Base-by-base conservation (phyloP, 176 grass and related monocot genomes). In the Oryza punctata region DNA sequence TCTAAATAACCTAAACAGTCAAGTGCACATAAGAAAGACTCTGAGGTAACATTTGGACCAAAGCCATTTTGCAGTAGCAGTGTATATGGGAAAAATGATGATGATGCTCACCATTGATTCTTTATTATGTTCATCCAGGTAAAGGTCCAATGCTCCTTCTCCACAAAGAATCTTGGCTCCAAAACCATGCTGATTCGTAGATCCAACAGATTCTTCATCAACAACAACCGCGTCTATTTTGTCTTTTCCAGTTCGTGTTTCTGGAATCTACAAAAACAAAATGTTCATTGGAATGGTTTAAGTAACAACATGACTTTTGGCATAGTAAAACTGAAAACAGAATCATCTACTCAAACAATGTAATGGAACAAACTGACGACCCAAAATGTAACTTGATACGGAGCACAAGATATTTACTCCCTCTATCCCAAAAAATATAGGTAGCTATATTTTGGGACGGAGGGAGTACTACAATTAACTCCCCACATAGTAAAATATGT, bases 221-320 rank as follows among this genome's bases (percentile, higher is more conserved):
- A 90, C 91, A 38, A 90, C 85, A 60, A 94, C 91, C 38, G 88
- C 88, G 9, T 90, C 88, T 83, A 94, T 94, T 88, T 86, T 93
- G 47, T 94, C 85, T 81, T 90, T 86, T 23, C 78, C 85, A 5
- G 79, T 83, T 69, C 70, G 25, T 78, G 38, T 88, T 77, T 90
- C 88, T 63, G 91, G 91, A 63, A 90, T 90, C 85, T 94, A 77
- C 6, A 67, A 65, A 29, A 82, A 46, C 5, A 69, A 14, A 5
- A 54, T 52, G 28, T 23, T 85, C 19, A 40, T 82, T 43, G 44
- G 6, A 14, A 63, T 33, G 15, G 27, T 68, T 52, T 19, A 50
- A 78, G 32, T 25, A 73, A 63, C 38, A 38, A 38, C 14, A 67
- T 5, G 19, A 75, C 14, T 21, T 61, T 26, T 49, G 47, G 46